Evolutionary conservation across 2,329 filamentous ascomycete genomes (phyloP).

Genomic region (Fusarium nematophilum): DNA sequence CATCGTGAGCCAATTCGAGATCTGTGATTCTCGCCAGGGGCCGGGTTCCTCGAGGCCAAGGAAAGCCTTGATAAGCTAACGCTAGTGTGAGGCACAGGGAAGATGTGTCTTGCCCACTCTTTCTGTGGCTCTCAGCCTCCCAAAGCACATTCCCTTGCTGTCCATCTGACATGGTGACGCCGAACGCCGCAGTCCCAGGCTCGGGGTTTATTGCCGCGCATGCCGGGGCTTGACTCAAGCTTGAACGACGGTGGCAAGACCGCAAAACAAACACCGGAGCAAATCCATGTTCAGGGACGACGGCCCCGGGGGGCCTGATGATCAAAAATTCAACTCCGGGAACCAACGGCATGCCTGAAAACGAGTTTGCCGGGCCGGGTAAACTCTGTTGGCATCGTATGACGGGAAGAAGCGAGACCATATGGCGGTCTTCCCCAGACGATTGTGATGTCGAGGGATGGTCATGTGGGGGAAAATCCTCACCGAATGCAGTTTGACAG

Average conservation of each 20-base stretch:
- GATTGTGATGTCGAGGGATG: conserved; percentile 26
- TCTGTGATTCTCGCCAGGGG: conserved; percentile 37
- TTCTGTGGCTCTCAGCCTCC: conserved; percentile 22
- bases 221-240: conserved; percentile 38
- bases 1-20: conserved; percentile 44
- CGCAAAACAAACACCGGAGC: conserved; percentile 9
- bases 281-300: conserved; percentile 13
- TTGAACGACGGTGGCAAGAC: conserved; percentile 16
- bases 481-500: conserved; percentile 25
- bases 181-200: conserved; percentile 24
- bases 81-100: conserved; percentile 38
- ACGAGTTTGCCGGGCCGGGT: conserved; percentile 30
- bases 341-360: not conserved
- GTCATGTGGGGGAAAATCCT: conserved; percentile 41
- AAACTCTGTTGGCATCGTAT: conserved; percentile 37
- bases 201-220: conserved; percentile 31
- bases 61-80: conserved; percentile 39
- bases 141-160: conserved; percentile 18
- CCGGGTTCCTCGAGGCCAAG: conserved; percentile 9
- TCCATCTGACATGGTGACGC: conserved; percentile 43
- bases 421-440: conserved; percentile 29
- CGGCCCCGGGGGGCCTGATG: conserved; percentile 20
- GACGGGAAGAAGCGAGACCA: conserved; percentile 36
- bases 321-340: conserved; percentile 9
- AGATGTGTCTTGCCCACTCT: conserved; percentile 27